Base-by-base conservation (phyloP, 73 alveolate genomes). In the Paraurostyla sp. region DNA sequence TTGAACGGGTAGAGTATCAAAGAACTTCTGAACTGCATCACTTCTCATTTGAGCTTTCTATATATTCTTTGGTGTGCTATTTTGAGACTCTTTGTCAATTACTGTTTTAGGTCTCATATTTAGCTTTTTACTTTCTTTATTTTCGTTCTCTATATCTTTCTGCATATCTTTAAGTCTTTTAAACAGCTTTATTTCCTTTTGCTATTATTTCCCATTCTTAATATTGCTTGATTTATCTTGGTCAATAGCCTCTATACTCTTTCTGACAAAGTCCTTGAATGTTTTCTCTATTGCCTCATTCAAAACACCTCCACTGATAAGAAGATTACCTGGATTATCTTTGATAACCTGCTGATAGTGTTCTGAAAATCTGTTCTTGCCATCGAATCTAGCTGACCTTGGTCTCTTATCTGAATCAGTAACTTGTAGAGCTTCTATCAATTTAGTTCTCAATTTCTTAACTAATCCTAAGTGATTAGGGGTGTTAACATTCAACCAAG, bases 241-340 rank as follows among this genome's bases (percentile, higher is more conserved):
- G 20, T 73, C 65, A 3, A 73, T 48, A 7, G 18, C 22, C n/a
- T 73, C 20, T 1, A 73, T 43, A 35, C 52, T 73, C 7, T 3
- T 6, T n/a, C 33, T 73, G 32, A 46, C 68, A 45, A 73, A 73
- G 2, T 32, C 65, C 43, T 73, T 49, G 33, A 73, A 73, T 3
- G 86, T 73, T 29, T 73, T 73, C 71, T 45, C 86, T 2, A 73
- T 73, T 20, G 86, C 86, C 38, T 73, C 86, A 16, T 45, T 22
- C 3, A 73, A 30, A 20, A 73, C 86, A n/a, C 50, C 18, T 20
- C 86, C 86, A 73, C 86, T 73, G 1, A 73, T 27, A 18, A 73
- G 29, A 45, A 73, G 29, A 16, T 43, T 73, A 6, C 86, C 86
- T 48, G 86, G 86, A 48, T 73, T 73, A 48, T 73, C 86, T 29